A percentile compares a stretch with the other conserved stretches of the same genome.
Conservation (phyloP, 2,329 filamentous ascomycete species). For the Cladophialophora yegresii region DNA sequence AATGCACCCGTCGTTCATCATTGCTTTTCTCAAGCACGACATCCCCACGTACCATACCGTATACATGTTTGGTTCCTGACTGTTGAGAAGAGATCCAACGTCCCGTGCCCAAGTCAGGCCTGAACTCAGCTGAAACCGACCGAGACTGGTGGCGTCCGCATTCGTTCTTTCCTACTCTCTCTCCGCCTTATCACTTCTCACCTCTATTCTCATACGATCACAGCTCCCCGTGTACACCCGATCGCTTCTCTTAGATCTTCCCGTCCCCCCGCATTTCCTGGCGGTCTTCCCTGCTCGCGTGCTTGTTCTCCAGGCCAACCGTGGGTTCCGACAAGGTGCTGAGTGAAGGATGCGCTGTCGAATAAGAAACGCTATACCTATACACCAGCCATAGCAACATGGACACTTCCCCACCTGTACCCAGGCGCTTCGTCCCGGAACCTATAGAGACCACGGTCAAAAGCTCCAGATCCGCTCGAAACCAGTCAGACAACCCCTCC, state of each 20-base stretch:
- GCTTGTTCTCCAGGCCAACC: constrained; percentile 21
- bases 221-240: constrained; percentile 30
- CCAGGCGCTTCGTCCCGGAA: constrained; percentile 37
- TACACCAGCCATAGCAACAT: constrained; percentile 13
- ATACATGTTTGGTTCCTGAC: constrained; percentile 7
- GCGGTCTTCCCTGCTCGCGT: constrained; percentile 25
- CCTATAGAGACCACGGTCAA: constrained; percentile 35
- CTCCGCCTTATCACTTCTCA: constrained; percentile 18
- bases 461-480: constrained; percentile 23
- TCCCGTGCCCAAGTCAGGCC: background rate
- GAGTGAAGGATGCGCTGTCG: constrained; percentile 15
- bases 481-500: constrained; percentile 19
- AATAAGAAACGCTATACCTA: constrained; percentile 10
- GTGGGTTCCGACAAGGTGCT: constrained; percentile 6
- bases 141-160: background rate
- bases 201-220: constrained; percentile 7
- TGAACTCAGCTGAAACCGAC: constrained; percentile 1
- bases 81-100: constrained; percentile 4
- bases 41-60: constrained; percentile 5
- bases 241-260: constrained; percentile 19
- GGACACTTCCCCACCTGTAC: constrained; percentile 29
- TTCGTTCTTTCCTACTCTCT: constrained; percentile 16
- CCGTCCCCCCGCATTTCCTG: constrained; percentile 25
- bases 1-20: constrained; percentile 1
- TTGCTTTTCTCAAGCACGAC: constrained; percentile 9